Evolutionary conservation across 768 basidiomycete genomes (phyloP).

Genomic region (Calocybe indica): DNA sequence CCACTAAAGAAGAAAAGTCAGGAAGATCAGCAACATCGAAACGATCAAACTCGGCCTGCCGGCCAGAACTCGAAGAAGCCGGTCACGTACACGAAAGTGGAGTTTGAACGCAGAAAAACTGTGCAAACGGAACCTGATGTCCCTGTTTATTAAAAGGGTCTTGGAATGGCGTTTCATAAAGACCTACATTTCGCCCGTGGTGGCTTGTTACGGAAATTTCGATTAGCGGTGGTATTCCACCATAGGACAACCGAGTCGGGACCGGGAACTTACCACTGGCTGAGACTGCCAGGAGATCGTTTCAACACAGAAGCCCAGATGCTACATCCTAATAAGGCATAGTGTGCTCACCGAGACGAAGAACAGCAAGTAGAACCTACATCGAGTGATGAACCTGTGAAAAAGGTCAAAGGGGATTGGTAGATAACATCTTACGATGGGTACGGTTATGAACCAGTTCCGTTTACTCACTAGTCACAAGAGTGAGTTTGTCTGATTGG

Average conservation of each 20-base stretch:
- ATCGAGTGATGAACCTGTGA: constrained; percentile 1
- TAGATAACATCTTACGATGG: constrained; percentile 20
- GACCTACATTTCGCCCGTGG: constrained; percentile 24
- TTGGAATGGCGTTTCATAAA: not conserved
- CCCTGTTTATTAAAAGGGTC: not conserved
- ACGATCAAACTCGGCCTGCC: not conserved
- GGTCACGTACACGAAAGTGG: not conserved
- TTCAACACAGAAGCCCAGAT: not conserved
- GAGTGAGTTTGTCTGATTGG: not conserved
- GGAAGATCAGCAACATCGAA: not conserved
- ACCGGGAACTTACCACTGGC: constrained; percentile 19
- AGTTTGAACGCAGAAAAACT: not conserved
- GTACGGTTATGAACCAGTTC: constrained; percentile 24
- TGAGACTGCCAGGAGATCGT: constrained; percentile 10
- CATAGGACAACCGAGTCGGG: not conserved
- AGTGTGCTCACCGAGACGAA: constrained; percentile 19
- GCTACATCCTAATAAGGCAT: not conserved
- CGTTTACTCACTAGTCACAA: constrained; percentile 25
- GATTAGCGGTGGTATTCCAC: too few species aligned
- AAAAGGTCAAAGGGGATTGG: not conserved
- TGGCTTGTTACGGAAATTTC: constrained; percentile 10
- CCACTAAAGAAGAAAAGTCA: constrained; percentile 29
- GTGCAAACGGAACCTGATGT: constrained; percentile 14
- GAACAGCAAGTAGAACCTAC: constrained; percentile 16
- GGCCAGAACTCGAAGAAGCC: not conserved